Conservation (phyloP, 768 basidiomycete species). For the Serendipita sp. region DNA sequence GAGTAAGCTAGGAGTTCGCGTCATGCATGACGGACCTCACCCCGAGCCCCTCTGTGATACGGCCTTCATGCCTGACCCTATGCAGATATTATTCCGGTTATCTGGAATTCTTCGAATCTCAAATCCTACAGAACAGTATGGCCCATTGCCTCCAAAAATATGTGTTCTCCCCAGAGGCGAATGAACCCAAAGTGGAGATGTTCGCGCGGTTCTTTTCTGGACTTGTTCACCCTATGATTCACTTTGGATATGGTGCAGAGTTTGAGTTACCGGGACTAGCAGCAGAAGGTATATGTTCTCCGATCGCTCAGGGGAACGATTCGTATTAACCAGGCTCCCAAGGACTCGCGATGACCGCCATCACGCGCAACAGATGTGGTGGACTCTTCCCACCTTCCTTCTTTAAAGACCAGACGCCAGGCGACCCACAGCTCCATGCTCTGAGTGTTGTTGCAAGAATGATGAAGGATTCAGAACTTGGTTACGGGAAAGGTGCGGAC, state of each 20-base stretch:
- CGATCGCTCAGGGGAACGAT: background rate
- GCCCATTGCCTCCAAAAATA: conserved; percentile 39
- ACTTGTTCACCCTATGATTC: conserved; percentile 49
- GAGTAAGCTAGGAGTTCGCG: conserved; percentile 29
- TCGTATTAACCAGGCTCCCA: background rate
- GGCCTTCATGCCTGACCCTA: background rate
- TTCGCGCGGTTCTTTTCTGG: conserved; percentile 40
- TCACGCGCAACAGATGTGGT: conserved; percentile 13
- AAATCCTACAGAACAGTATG: conserved; percentile 30
- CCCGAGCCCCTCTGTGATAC: background rate
- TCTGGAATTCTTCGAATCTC: conserved; percentile 35
- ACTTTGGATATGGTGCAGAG: conserved; percentile 46
- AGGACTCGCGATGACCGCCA: conserved; percentile 45
- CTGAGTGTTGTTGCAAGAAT: conserved; percentile 41
- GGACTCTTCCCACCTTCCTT: background rate
- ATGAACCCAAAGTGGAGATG: conserved; percentile 30
- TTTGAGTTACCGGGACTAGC: conserved; percentile 43
- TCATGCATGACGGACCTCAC: background rate
- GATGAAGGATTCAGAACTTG: conserved; percentile 27
- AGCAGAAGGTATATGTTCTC: conserved; percentile 36
- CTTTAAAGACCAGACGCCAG: background rate
- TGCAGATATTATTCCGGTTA: conserved; percentile 45
- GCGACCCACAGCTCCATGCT: conserved; percentile 24
- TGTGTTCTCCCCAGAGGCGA: conserved; percentile 38
- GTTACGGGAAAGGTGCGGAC: background rate